phyloP scores from a whole-genome alignment of 73 alveolate genomes.

The Paramecium caudatum region DNA sequence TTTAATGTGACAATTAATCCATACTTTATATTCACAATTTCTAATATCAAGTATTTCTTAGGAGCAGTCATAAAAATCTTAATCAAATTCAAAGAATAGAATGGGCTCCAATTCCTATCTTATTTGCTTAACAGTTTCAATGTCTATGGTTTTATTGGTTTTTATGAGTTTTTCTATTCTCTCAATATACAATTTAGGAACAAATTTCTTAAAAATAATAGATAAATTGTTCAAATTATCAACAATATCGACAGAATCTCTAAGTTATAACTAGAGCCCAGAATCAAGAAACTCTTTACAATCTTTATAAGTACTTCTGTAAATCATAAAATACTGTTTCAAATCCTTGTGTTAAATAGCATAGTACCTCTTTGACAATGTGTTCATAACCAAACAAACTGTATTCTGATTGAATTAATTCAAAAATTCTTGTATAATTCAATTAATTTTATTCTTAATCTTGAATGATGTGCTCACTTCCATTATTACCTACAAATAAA shows the following conservation, averaged over 20 bases:
- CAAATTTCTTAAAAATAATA: background rate
- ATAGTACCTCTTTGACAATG: conserved; percentile 3
- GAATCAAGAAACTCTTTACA: background rate
- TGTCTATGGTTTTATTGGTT: background rate
- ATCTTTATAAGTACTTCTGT: conserved; percentile 31
- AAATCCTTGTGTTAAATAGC: background rate
- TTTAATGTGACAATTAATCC: conserved; percentile 45
- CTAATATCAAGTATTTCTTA: conserved; percentile 16
- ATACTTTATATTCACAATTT: background rate
- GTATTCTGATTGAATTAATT: background rate
- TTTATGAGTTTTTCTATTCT: background rate
- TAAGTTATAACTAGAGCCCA: background rate
- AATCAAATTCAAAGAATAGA: background rate
- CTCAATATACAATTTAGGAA: background rate
- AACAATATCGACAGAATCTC: background rate
- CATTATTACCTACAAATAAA: background rate
- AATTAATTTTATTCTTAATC: conserved; percentile 20
- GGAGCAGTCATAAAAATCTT: conserved; percentile 2
- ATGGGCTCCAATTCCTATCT: conserved; percentile 18
- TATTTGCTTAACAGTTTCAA: background rate
- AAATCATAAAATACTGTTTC: background rate
- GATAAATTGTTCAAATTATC: background rate
- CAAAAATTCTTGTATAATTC: background rate
- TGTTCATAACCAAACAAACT: conserved; percentile 8
- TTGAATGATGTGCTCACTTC: background rate